phyloP scores from a whole-genome alignment of 78 protist species.

The Dictyostelium intermedium region DNA sequence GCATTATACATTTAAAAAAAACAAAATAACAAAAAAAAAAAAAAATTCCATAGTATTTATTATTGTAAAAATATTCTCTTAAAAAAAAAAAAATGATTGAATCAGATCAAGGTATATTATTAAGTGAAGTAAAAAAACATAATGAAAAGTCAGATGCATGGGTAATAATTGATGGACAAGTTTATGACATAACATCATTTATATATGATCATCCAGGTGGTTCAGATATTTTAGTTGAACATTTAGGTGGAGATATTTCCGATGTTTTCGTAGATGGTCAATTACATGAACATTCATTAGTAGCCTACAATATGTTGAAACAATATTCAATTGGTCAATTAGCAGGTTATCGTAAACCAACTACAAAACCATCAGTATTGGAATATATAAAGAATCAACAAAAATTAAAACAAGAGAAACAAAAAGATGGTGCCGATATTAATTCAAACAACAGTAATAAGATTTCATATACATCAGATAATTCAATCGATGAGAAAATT shows the following conservation, averaged over 20 bases:
- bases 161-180: conserved; percentile 77
- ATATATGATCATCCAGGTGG: conserved; percentile 82
- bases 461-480: background rate
- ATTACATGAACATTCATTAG: conserved; percentile 70
- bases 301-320: conserved; percentile 72
- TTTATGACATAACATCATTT: conserved; percentile 69
- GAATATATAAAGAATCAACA: conserved; percentile 8
- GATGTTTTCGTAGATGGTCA: conserved; percentile 44
- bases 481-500: background rate
- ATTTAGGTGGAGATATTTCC: conserved; percentile 64
- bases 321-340: conserved; percentile 61
- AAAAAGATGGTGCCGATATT: background rate
- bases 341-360: conserved; percentile 37
- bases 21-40: background rate
- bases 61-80: background rate
- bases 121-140: conserved; percentile 31
- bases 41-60: background rate
- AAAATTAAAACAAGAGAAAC: background rate
- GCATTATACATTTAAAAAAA: background rate
- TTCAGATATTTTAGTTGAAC: conserved; percentile 58
- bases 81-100: conserved; percentile 9
- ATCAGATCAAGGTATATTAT: background rate
- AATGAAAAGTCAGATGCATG: conserved; percentile 57
- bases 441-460: background rate
- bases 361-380: background rate